These are phyloP conservation scores for Ceratobasidium theobromae DNA, from an alignment of 1,284 basidiomycete genomes.

Conservation along the genomic window DNA sequence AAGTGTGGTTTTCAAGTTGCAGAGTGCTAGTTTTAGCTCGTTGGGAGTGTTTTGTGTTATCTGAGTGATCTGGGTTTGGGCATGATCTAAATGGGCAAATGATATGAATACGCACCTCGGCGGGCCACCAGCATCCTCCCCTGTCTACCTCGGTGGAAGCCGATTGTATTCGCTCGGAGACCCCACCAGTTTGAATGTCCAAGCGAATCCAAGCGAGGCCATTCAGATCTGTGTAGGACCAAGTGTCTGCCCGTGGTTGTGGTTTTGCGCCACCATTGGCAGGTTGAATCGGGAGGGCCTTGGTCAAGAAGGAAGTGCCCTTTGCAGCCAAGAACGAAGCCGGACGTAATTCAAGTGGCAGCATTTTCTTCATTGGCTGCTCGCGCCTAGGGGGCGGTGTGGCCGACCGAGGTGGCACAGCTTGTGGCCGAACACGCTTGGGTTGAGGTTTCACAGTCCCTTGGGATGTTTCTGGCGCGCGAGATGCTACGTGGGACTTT, in stretches of 20 bases:
- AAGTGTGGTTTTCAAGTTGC: background rate
- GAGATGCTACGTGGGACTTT: constrained; percentile 13
- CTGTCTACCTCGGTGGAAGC: too few species aligned
- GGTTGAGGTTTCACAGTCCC: background rate
- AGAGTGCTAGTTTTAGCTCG: constrained; percentile 1
- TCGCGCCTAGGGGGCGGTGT: background rate
- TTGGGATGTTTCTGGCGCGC: too few species aligned
- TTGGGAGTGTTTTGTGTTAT: constrained; percentile 3
- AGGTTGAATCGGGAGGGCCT: background rate
- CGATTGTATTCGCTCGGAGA: too few species aligned
- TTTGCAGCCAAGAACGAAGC: background rate
- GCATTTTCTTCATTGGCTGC: background rate
- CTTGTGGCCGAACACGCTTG: background rate
- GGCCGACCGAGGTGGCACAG: background rate
- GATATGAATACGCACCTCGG: constrained; percentile 4
- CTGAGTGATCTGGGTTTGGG: constrained; percentile 1
- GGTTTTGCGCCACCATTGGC: background rate
- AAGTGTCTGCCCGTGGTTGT: background rate
- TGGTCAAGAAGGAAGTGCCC: constrained; percentile 12
- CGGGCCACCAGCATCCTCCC: constrained; percentile 23
- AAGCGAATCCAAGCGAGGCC: constrained; percentile 7
- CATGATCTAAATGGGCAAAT: background rate
- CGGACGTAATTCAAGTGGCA: background rate
- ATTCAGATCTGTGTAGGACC: constrained; percentile 7
- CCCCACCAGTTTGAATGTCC: constrained; percentile 9